A percentile compares a stretch with the other conserved stretches of the same genome.
Conservation (phyloP, 1,284 basidiomycete species). For the Stereum hirsutum region DNA sequence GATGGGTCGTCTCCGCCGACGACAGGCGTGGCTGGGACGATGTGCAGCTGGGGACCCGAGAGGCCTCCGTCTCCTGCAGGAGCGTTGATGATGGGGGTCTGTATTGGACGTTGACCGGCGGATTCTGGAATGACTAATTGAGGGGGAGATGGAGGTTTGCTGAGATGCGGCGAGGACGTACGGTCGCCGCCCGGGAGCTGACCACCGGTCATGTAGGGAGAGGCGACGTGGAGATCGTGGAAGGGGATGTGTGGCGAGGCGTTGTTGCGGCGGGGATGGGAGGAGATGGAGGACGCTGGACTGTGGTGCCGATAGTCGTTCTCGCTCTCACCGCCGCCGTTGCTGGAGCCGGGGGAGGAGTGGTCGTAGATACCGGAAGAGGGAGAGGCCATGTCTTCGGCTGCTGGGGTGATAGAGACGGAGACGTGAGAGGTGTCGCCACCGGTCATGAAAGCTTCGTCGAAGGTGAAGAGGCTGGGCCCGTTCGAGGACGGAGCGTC, state of each 20-base stretch:
- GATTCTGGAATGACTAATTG: conserved; percentile 54
- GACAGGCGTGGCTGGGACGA: conserved; percentile 76
- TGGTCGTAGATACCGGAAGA: conserved; percentile 41
- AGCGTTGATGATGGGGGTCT: conserved; percentile 54
- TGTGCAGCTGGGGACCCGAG: conserved; percentile 55
- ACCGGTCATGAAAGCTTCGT: conserved; percentile 37
- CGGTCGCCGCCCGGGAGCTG: conserved; percentile 39
- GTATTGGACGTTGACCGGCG: conserved; percentile 17
- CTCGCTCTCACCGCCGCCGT: conserved; percentile 31
- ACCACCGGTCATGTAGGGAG: conserved; percentile 45
- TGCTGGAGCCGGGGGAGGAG: conserved; percentile 53
- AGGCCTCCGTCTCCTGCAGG: conserved; percentile 58
- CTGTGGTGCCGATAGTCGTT: conserved; percentile 29
- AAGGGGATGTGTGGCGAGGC: conserved; percentile 49
- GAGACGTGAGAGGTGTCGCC: conserved; percentile 24
- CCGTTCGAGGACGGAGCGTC: conserved; percentile 42
- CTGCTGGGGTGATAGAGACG: conserved; percentile 29
- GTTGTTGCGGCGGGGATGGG: conserved; percentile 25
- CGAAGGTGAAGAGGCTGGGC: conserved; percentile 55
- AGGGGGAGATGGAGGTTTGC: conserved; percentile 61
- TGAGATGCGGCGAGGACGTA: conserved; percentile 30
- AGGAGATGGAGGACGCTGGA: conserved; percentile 59
- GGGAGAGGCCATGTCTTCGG: conserved; percentile 30
- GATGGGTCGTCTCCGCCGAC: conserved; percentile 43
- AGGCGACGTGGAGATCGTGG: conserved; percentile 51